Base-by-base conservation (phyloP, 2,329 filamentous ascomycete species). In the Tolypocladium sp. region DNA sequence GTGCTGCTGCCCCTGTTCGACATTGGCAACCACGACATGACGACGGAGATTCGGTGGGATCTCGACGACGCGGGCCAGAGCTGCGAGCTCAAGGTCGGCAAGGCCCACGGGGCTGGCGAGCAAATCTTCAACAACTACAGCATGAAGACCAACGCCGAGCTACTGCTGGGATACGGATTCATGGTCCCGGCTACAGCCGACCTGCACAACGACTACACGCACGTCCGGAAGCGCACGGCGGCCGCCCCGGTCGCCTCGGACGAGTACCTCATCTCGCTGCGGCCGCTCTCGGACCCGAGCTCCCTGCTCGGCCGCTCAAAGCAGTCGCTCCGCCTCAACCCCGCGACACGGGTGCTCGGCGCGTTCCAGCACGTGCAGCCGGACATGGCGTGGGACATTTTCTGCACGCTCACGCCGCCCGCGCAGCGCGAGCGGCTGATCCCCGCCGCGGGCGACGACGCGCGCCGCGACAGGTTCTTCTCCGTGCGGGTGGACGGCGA, bases 111-210 rank as follows among this genome's bases (percentile, higher is more conserved):
- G 5, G 72, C 82, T 0, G 84, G 85, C 0, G 70, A 82, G 37
- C 82, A 85, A 63, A 71, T 85, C 30, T 86, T 79, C 66, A 90
- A 90, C 74, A 91, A 90, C 69, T 92, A 92, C 67, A 88, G 88
- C 37, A 70, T 76, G 67, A 89, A 90, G 71, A 89, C 87, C 8
- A 92, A 91, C 66, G 87, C 86, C 60, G 87, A 90, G 73, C 74
- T 88, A 30, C 76, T 88, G 1, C 73, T 88, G 2, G 84, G 80
- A 0, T 88, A 88, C 66, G 84, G 84, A 2, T 88, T 88, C 67
- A 76, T 82, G 62, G 67, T 87, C 0, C 77, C 79, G 1, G 73
- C 77, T 57, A 76, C 75, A 0, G 69, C 72, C 0, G 69, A 66
- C 5, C 71, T 85, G 59, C 82, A 86, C 67, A 85, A 85, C 64